Base-by-base conservation (phyloP, 2,329 filamentous ascomycete genomes). In the Talaromyces sp. region DNA sequence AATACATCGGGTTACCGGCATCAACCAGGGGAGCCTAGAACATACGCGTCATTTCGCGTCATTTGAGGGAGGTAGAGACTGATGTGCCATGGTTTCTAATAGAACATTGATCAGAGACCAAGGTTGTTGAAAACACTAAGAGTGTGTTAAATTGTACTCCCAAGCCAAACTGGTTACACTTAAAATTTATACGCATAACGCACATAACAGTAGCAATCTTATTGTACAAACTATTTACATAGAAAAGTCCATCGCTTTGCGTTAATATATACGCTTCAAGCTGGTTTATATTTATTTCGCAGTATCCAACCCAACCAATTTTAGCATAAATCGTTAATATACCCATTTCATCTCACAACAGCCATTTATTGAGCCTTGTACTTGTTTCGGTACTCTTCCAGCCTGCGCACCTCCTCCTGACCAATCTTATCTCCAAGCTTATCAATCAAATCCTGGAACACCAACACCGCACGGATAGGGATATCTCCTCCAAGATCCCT, bases 391-490 rank as follows among this genome's bases (percentile, higher is more conserved):
- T 96, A 96, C 75, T 88, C 90, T 79, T 91, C 87, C 76, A 92
- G 89, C 67, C 83, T 83, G 79, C 83, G 82, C 69, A 91, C 82
- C 69, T 92, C 86, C 38, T 86, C 83, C 58, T 85, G 84, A 1
- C 86, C 85, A 49, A 86, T 88, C 70, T 87, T 82, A 51, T 82
- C 82, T 73, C 85, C 86, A 76, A 91, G 82, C 11, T 89, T 89
- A 63, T 84, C 84, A 70, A 93, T 89, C 71, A 98, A 88, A 78
- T 98, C 92, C 73, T 93, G 87, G 69, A 98, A 83, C 51, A 73
- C 71, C 58, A 76, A 66, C 70, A 97, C 95, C 19, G 92, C 85
- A 70, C 93, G 83, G 67, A 97, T 92, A 1, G 93, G 92, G 67
- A 97, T 89, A 62, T 74, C 73, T 17, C 68, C 75, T 27, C 88